Conservation (phyloP, 495 filamentous ascomycete genomes). For the Aspergillus heteromorphus region DNA sequence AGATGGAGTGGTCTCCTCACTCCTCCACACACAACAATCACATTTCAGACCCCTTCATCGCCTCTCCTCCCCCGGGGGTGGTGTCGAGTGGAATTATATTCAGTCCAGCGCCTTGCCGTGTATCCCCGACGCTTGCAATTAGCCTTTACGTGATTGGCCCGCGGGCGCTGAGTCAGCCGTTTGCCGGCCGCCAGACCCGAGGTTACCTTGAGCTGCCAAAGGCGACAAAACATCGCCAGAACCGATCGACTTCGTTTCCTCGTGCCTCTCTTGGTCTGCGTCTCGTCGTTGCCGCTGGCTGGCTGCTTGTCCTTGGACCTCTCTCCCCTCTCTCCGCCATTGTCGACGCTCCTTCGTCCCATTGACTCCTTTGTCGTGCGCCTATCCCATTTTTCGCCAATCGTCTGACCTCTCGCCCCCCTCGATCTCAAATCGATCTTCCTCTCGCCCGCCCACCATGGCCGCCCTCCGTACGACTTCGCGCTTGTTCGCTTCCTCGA, state of each 20-base stretch:
- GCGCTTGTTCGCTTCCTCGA: slow-evolving; percentile 57
- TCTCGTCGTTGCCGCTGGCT: slow-evolving; percentile 17
- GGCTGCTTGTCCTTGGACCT: slow-evolving; percentile 11
- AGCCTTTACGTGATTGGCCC: slow-evolving; percentile 34
- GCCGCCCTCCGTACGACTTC: slow-evolving; percentile 70
- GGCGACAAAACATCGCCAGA: slow-evolving; percentile 21
- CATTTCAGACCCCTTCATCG: neutral
- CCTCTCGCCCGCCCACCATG: slow-evolving; percentile 46
- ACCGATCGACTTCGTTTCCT: slow-evolving; percentile 28
- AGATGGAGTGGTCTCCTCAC: neutral
- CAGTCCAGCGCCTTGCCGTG: slow-evolving; percentile 25
- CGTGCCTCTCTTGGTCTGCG: slow-evolving; percentile 12
- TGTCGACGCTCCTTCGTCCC: neutral
- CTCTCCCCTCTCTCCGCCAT: slow-evolving; percentile 11
- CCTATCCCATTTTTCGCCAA: slow-evolving; percentile 4
- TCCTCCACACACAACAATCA: neutral
- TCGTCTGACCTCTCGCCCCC: slow-evolving; percentile 7
- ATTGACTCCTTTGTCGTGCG: slow-evolving; percentile 2
- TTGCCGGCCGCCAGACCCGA: slow-evolving; percentile 39
- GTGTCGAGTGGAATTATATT: slow-evolving; percentile 5
- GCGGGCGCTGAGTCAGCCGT: slow-evolving; percentile 27
- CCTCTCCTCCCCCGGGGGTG: neutral
- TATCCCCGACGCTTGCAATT: slow-evolving; percentile 47
- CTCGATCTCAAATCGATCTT: slow-evolving; percentile 4
- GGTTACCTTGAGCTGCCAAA: slow-evolving; percentile 29